Conservation (phyloP, 202 grass and related monocot species). For the Schoenoplectus tabernaemontani region DNA sequence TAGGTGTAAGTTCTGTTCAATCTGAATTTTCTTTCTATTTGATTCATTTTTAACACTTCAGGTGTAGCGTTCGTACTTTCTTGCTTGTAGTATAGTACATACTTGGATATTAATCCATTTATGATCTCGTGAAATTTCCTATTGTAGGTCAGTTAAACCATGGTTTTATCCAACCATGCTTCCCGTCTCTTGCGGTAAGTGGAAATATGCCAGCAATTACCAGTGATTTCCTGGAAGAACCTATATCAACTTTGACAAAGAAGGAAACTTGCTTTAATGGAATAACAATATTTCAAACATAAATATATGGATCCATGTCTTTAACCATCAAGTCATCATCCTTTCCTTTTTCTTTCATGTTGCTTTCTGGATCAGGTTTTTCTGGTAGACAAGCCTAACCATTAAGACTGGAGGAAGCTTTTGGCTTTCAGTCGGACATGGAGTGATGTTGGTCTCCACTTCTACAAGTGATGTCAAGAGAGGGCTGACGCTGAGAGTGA, state of each 20-base stretch:
- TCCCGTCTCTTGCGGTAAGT: conserved; percentile 32
- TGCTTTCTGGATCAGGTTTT: conserved; percentile 34
- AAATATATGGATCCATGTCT: not conserved
- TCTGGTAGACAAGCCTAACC: conserved; percentile 75
- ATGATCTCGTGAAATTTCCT: conserved; percentile 2
- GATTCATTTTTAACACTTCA: not conserved
- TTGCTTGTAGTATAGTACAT: not conserved
- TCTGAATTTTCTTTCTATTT: not conserved
- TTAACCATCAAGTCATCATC: not conserved
- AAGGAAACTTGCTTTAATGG: conserved; percentile 15
- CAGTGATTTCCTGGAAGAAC: conserved; percentile 27
- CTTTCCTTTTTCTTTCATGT: not conserved
- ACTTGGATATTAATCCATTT: not conserved
- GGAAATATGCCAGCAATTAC: conserved; percentile 31
- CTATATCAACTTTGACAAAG: conserved; percentile 31
- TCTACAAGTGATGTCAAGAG: conserved; percentile 67
- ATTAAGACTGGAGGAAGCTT: conserved; percentile 78
- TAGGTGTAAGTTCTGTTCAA: not conserved
- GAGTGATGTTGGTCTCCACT: conserved; percentile 67
- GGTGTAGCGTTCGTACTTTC: not conserved
- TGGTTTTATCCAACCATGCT: conserved; percentile 12
- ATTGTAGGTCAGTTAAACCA: conserved; percentile 29
- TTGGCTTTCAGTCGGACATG: conserved; percentile 79
- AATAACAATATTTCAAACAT: conserved; percentile 18
- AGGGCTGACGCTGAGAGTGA: conserved; percentile 56